Conservation (phyloP, 2,329 filamentous ascomycete species). For the Penicillium sp. region DNA sequence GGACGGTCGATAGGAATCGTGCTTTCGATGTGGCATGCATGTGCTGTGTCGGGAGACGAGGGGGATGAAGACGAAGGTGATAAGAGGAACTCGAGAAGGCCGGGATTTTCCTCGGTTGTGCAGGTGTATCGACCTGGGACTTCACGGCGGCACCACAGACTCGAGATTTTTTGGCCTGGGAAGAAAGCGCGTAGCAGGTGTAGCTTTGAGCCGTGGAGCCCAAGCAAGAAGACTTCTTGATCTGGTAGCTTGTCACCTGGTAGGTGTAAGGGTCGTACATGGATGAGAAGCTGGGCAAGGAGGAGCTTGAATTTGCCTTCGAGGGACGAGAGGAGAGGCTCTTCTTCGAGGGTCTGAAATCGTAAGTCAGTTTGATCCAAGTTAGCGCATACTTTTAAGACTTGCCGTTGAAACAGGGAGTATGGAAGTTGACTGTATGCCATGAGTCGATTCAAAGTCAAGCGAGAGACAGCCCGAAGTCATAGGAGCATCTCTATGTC, state of each 20-base stretch:
- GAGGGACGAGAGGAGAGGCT: slow-evolving; percentile 15
- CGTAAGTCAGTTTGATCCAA: too few relatives aligned
- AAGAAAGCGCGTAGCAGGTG: slow-evolving; percentile 28
- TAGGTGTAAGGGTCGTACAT: slow-evolving; percentile 14
- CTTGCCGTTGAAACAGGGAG: slow-evolving; percentile 22
- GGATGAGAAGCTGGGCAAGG: slow-evolving; percentile 20
- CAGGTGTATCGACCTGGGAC: slow-evolving; percentile 2
- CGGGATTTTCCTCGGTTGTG: neutral
- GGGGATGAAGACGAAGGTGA: neutral
- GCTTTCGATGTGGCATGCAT: too few relatives aligned
- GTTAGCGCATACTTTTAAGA: too few relatives aligned
- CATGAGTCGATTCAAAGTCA: slow-evolving; percentile 11
- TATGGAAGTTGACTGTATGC: slow-evolving; percentile 1
- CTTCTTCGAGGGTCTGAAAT: slow-evolving; percentile 15
- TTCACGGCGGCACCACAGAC: slow-evolving; percentile 20
- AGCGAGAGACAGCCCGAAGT: slow-evolving; percentile 19
- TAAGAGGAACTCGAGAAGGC: neutral
- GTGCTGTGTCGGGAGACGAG: neutral
- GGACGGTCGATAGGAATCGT: too few relatives aligned
- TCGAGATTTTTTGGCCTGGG: slow-evolving; percentile 25
- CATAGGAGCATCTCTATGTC: slow-evolving; percentile 18
- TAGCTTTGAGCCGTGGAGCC: slow-evolving; percentile 25
- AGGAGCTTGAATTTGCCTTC: slow-evolving; percentile 25
- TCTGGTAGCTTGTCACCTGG: slow-evolving; percentile 25
- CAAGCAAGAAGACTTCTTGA: slow-evolving; percentile 28